Evolutionary conservation across 2,329 filamentous ascomycete genomes (phyloP).

Genomic region (Macrophomina pseudophaseolina): DNA sequence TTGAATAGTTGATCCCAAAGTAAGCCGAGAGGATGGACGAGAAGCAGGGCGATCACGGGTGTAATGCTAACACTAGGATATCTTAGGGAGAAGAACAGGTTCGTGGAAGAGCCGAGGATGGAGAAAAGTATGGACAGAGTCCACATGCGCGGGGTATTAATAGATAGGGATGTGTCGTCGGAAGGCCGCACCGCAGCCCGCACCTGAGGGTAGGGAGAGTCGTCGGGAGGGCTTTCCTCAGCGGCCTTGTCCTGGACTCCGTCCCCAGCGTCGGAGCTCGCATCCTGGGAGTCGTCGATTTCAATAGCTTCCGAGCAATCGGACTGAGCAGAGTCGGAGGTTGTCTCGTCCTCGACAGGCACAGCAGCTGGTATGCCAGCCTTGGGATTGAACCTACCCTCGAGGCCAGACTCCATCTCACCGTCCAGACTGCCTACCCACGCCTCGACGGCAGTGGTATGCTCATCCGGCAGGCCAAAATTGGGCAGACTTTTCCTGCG

Average conservation of each 20-base stretch:
- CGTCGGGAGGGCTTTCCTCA: conserved; percentile 64
- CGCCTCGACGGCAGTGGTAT: conserved; percentile 20
- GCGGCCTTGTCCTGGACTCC: conserved; percentile 30
- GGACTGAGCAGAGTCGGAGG: conserved; percentile 5
- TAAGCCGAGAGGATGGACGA: conserved; percentile 82
- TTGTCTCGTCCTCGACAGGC: background rate
- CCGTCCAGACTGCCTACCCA: conserved; percentile 22
- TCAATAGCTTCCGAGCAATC: conserved; percentile 32
- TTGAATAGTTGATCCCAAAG: conserved; percentile 78
- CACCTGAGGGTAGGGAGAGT: conserved; percentile 79
- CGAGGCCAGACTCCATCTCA: conserved; percentile 11
- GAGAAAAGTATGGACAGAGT: conserved; percentile 78
- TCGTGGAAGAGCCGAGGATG: conserved; percentile 79
- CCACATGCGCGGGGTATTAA: conserved; percentile 91
- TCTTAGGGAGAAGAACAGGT: conserved; percentile 86
- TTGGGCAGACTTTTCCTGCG: conserved; percentile 19
- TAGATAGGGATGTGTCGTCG: conserved; percentile 77
- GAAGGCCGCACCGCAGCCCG: conserved; percentile 78
- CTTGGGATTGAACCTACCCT: conserved; percentile 2
- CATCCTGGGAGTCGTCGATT: conserved; percentile 42
- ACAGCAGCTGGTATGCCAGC: background rate
- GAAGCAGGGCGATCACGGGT: conserved; percentile 82
- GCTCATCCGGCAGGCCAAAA: conserved; percentile 15
- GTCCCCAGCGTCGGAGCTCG: conserved; percentile 29
- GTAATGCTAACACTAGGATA: conserved; percentile 91